Evolutionary conservation across 306 rosid species (phyloP).

Genomic region (Pyrus betulifolia): DNA sequence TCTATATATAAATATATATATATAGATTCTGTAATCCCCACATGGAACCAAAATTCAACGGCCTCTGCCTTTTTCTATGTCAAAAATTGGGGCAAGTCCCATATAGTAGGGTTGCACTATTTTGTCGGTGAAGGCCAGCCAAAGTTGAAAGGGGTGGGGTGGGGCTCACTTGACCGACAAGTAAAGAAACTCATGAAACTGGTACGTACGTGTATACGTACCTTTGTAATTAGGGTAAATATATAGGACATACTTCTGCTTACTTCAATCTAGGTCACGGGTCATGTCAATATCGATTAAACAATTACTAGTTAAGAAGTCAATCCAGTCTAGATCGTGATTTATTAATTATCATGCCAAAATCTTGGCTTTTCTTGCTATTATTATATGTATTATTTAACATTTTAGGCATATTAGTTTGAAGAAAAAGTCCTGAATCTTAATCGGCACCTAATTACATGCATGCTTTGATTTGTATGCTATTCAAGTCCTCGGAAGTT

Average conservation of each 20-base stretch:
- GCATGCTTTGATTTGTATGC: too few relatives aligned
- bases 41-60: too few relatives aligned
- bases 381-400: neutral
- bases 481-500: too few relatives aligned
- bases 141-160: too few relatives aligned
- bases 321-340: neutral
- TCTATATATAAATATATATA: neutral
- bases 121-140: too few relatives aligned
- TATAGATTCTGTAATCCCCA: neutral
- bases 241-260: neutral
- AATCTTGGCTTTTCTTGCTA: neutral
- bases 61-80: too few relatives aligned
- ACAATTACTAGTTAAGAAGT: neutral
- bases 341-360: neutral
- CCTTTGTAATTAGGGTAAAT: neutral
- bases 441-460: too few relatives aligned
- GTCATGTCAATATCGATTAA: neutral
- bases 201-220: neutral
- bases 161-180: conserved; percentile 39
- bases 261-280: neutral
- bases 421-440: too few relatives aligned
- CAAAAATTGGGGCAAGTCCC: too few relatives aligned
- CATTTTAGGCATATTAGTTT: neutral
- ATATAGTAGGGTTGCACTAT: too few relatives aligned
- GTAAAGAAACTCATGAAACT: conserved; percentile 10